phyloP scores from a whole-genome alignment of 31 red algal species.

The Odonthalia washingtoniensis region DNA sequence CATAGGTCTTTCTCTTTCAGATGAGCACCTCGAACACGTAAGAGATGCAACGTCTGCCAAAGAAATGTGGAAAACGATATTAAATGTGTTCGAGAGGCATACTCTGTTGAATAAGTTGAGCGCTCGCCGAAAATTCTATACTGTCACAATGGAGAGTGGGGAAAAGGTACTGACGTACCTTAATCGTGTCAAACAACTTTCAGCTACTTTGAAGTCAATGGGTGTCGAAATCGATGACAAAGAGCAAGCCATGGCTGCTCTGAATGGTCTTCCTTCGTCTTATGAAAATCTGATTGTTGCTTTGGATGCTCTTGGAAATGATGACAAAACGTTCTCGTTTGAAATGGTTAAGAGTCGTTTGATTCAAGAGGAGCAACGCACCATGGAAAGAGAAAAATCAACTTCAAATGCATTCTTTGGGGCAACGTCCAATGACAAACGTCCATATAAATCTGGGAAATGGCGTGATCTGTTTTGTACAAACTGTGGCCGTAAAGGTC shows the following conservation, averaged over 20 bases:
- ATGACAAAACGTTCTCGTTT: background rate
- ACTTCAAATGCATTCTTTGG: background rate
- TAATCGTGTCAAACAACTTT: constrained; percentile 17
- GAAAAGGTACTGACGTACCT: constrained; percentile 47
- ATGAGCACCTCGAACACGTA: constrained; percentile 47
- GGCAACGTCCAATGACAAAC: background rate
- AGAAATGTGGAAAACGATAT: constrained; percentile 40
- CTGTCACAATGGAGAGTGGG: constrained; percentile 30
- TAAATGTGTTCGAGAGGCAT: constrained; percentile 35
- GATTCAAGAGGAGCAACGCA: constrained; percentile 42
- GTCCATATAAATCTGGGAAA: background rate
- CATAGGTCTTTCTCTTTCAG: background rate
- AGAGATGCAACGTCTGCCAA: constrained; percentile 19
- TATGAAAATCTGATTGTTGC: constrained; percentile 49
- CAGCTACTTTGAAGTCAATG: constrained; percentile 39
- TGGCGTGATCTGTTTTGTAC: background rate
- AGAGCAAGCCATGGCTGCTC: constrained; percentile 33
- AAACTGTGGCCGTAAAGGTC: background rate
- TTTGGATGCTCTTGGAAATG: constrained; percentile 29
- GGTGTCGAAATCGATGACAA: constrained; percentile 41
- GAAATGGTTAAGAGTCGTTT: constrained; percentile 38
- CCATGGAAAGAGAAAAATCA: background rate
- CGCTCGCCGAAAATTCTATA: constrained; percentile 33
- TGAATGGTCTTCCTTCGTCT: constrained; percentile 17
- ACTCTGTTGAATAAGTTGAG: constrained; percentile 23